Percentiles rank a stretch among this genome's conserved stretches.
Evolutionary conservation across 139 green algal species (phyloP).

Genomic region (Volvox reticuliferus): DNA sequence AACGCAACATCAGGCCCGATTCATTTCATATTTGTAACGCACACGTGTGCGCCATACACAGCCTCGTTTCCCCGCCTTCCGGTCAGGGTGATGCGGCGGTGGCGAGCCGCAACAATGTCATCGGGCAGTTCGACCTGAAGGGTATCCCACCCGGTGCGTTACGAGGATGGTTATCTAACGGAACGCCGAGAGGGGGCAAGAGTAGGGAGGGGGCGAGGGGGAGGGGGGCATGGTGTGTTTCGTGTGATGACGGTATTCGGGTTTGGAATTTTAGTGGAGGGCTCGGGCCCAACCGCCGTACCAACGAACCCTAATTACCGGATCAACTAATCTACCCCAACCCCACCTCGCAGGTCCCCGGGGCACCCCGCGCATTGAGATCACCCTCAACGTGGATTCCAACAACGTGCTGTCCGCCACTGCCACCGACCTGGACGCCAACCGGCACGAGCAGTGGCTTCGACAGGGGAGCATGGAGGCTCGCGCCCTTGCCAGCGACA

Average conservation of each 20-base stretch:
- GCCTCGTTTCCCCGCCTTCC: not conserved
- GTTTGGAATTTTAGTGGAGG: too few relatives aligned
- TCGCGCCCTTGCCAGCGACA: not conserved
- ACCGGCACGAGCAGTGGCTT: constrained; percentile 72
- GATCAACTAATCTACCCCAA: not conserved
- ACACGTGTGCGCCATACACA: too few relatives aligned
- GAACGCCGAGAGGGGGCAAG: not conserved
- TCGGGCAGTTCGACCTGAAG: constrained; percentile 78
- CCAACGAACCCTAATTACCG: too few relatives aligned
- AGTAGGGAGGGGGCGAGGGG: not conserved
- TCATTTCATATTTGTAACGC: too few relatives aligned
- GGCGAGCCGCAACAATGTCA: constrained; percentile 66
- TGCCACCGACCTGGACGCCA: constrained; percentile 64
- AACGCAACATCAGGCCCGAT: too few relatives aligned
- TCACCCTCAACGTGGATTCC: constrained; percentile 63
- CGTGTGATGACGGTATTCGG: too few relatives aligned
- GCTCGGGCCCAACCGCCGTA: too few relatives aligned
- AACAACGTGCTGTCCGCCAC: constrained; percentile 66
- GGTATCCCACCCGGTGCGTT: constrained; percentile 56
- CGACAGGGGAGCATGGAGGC: constrained; percentile 57
- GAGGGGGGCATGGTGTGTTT: too few relatives aligned
- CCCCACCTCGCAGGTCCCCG: constrained; percentile 3
- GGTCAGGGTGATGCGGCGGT: constrained; percentile 59
- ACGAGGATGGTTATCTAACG: too few relatives aligned
- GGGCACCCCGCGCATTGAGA: constrained; percentile 50